Evolutionary conservation across 2,329 filamentous ascomycete genomes (phyloP).

Genomic region (Cladosporium velox): DNA sequence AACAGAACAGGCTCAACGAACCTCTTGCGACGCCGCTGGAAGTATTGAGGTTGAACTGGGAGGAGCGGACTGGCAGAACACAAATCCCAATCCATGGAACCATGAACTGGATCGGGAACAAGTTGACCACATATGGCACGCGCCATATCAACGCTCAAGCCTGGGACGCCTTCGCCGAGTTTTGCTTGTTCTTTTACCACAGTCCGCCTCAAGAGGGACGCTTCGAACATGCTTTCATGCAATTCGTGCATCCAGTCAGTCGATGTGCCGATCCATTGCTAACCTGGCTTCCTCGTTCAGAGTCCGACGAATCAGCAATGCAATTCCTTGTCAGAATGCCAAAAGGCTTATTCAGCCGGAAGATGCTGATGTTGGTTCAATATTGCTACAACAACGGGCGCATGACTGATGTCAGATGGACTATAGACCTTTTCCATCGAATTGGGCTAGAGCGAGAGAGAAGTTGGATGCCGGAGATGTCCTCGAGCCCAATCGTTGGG

Average conservation of each 20-base stretch:
- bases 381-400: background rate
- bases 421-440: background rate
- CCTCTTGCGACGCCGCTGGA: background rate
- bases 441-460: background rate
- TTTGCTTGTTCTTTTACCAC: background rate
- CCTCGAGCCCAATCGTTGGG: background rate
- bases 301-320: background rate
- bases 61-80: background rate
- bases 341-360: too few species aligned
- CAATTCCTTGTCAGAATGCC: background rate
- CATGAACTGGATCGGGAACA: background rate
- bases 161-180: background rate
- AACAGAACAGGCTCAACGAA: background rate
- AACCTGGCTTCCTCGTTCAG: background rate
- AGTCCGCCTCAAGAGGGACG: background rate
- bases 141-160: background rate
- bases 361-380: background rate
- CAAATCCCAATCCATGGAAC: background rate
- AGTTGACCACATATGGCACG: background rate
- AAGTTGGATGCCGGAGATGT: background rate
- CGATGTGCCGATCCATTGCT: background rate
- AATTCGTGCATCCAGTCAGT: background rate
- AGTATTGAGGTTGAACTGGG: background rate
- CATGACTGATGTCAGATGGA: background rate
- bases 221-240: background rate